phyloP scores from a whole-genome alignment of 148 eudicot species.

The Agrostemma githago region DNA sequence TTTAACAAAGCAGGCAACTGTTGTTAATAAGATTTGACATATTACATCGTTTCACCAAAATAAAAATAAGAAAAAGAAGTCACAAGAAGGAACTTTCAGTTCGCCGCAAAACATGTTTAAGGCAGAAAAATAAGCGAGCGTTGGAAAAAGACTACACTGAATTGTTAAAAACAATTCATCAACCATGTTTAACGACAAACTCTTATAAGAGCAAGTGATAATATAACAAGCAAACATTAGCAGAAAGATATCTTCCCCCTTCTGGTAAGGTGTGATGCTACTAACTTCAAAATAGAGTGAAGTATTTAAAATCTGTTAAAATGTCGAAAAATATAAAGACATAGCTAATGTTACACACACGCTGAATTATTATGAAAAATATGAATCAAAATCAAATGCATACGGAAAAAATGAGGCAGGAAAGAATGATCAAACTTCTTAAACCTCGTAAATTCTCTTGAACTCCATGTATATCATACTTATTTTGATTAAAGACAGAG shows the following conservation, averaged over 20 bases:
- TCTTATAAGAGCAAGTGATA: neutral
- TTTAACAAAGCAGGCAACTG: constrained; percentile 2
- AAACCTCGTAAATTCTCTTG: constrained; percentile 84
- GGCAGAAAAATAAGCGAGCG: neutral
- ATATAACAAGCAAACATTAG: neutral
- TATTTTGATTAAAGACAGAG: constrained; percentile 51
- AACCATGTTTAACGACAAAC: neutral
- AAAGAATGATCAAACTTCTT: constrained; percentile 1
- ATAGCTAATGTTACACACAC: neutral
- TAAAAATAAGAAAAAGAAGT: too few relatives aligned
- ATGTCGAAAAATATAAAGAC: neutral
- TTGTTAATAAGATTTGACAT: neutral
- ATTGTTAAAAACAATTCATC: neutral
- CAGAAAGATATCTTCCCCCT: neutral
- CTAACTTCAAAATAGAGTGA: neutral
- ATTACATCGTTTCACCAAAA: neutral
- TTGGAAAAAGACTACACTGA: neutral
- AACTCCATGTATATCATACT: constrained; percentile 83
- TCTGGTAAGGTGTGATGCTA: neutral
- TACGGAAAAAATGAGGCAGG: neutral
- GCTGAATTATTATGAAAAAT: neutral
- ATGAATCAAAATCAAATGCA: neutral
- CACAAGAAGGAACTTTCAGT: neutral
- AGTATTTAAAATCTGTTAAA: neutral
- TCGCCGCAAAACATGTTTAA: constrained; percentile 1